phyloP scores from a whole-genome alignment of 23 red algal genomes.

The Agarophyton chilense region DNA sequence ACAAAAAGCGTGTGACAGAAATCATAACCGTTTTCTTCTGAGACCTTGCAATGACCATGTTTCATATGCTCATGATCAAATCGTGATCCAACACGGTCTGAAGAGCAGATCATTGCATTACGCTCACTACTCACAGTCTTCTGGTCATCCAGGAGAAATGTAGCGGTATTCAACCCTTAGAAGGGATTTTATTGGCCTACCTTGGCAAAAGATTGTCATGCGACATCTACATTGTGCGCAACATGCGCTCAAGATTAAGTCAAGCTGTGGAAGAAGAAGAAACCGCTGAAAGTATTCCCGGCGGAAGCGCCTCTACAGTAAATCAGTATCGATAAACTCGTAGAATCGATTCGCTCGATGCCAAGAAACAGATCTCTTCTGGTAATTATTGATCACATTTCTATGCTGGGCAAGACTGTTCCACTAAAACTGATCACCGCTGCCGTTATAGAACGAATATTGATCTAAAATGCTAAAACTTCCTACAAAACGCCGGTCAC shows the following conservation, averaged over 20 bases:
- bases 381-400: slow-evolving; percentile 46
- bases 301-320: neutral
- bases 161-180: no score
- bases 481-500: no score
- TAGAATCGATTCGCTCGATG: neutral
- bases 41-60: no score
- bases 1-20: no score
- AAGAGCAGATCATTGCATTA: neutral
- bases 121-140: no score
- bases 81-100: neutral
- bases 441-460: neutral
- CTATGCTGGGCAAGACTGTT: slow-evolving; percentile 29
- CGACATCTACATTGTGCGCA: neutral
- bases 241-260: slow-evolving; percentile 24
- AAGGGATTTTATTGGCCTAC: no score
- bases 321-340: slow-evolving; percentile 32
- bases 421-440: slow-evolving; percentile 34
- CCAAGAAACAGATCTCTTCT: slow-evolving; percentile 10
- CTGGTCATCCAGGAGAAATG: no score
- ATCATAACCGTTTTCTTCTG: no score
- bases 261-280: slow-evolving; percentile 4
- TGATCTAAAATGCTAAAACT: no score
- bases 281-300: slow-evolving; percentile 5
- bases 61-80: neutral
- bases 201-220: slow-evolving; percentile 26